These are phyloP conservation scores for Globisporangium acanthophoron DNA, from an alignment of 352 stramenopile species.

Conservation along the genomic window DNA sequence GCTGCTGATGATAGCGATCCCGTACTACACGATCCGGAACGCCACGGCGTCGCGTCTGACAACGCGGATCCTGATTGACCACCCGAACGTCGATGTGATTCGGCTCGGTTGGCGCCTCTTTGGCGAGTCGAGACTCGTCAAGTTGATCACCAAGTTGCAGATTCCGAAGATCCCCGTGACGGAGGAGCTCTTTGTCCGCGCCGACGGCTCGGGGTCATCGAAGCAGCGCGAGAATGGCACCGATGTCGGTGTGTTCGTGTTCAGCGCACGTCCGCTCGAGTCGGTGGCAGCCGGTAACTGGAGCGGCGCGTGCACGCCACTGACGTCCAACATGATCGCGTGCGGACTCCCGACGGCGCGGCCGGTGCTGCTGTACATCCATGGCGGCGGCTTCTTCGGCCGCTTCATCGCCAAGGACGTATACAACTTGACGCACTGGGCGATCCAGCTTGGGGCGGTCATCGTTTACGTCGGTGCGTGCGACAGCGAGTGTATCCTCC, in stretches of 20 bases:
- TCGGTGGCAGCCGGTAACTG: conserved; percentile 68
- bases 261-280: conserved; percentile 56
- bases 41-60: conserved; percentile 65
- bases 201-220: conserved; percentile 29
- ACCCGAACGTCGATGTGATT: conserved; percentile 80
- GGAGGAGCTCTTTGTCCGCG: conserved; percentile 55
- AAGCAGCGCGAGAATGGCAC: conserved; percentile 29
- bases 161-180: conserved; percentile 60
- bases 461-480: conserved; percentile 83
- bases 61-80: conserved; percentile 75
- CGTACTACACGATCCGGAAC: conserved; percentile 81
- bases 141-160: conserved; percentile 57
- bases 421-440: conserved; percentile 72
- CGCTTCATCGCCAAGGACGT: conserved; percentile 87
- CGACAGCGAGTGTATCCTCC: neutral
- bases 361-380: conserved; percentile 82
- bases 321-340: conserved; percentile 61
- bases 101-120: conserved; percentile 81
- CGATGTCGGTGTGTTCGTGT: conserved; percentile 72
- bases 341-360: conserved; percentile 61
- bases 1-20: conserved; percentile 64
- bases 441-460: conserved; percentile 55
- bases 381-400: conserved; percentile 84
- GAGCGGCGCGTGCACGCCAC: conserved; percentile 38
- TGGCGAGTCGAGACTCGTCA: conserved; percentile 72